Evolutionary conservation across 2,329 filamentous ascomycete species (phyloP).

Genomic region (Hypoxylon sp.): DNA sequence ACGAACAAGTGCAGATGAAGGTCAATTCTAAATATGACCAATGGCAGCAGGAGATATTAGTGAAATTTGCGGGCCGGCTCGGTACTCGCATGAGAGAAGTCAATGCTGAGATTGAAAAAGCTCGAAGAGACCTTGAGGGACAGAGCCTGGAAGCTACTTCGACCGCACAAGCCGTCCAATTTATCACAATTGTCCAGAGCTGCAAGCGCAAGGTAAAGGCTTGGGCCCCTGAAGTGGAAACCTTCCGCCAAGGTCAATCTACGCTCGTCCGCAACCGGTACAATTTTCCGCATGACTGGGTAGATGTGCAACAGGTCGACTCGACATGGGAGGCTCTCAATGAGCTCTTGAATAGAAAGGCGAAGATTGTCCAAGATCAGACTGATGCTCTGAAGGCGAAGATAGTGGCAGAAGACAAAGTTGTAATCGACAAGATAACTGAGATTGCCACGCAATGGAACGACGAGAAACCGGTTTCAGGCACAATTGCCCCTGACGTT

Average conservation of each 20-base stretch:
- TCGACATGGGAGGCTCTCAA: constrained; percentile 95
- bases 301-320: constrained; percentile 95
- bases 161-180: constrained; percentile 95
- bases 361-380: constrained; percentile 95
- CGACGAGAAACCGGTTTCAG: constrained; percentile 96
- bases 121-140: constrained; percentile 88
- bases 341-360: constrained; percentile 91
- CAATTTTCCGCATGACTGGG: constrained; percentile 93
- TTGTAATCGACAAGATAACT: constrained; percentile 87
- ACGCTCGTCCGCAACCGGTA: constrained; percentile 92
- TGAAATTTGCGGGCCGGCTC: constrained; percentile 91
- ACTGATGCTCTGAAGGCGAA: constrained; percentile 95
- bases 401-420: constrained; percentile 92
- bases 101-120: constrained; percentile 90
- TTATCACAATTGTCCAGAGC: constrained; percentile 97
- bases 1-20: constrained; percentile 98
- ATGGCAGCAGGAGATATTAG: constrained; percentile 97
- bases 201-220: constrained; percentile 93
- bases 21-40: constrained; percentile 99
- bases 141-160: constrained; percentile 95
- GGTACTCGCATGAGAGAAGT: constrained; percentile 93
- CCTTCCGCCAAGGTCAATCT: constrained; percentile 95
- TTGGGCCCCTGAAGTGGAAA: constrained; percentile 96
- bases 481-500: constrained; percentile 89
- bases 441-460: constrained; percentile 92